Conservation (phyloP, 306 rosid genomes). For the Medicago truncatula region MtrunA17r5.0-ANR NC_053044.1:31081501-31082000, state of each 20-base stretch:
- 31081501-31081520: background rate
- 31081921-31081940: background rate
- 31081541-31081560: background rate
- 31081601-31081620: background rate
- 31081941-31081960: no score
- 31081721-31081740: constrained; percentile 19
- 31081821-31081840: constrained; percentile 5
- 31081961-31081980: background rate
- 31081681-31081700: constrained; percentile 26
- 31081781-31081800: constrained; percentile 30
- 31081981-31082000: background rate
- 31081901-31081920: background rate
- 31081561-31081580: background rate
- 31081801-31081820: constrained; percentile 13
- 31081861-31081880: no score
- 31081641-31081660: background rate
- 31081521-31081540: no score
- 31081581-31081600: background rate
- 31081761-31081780: constrained; percentile 33
- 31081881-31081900: background rate
- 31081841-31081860: constrained; percentile 28
- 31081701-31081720: constrained; percentile 45
- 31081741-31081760: constrained; percentile 26
- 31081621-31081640: background rate
- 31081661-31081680: background rate